phyloP scores from a whole-genome alignment of 805 yeast species.

The Kregervanrija fluxuum region DNA sequence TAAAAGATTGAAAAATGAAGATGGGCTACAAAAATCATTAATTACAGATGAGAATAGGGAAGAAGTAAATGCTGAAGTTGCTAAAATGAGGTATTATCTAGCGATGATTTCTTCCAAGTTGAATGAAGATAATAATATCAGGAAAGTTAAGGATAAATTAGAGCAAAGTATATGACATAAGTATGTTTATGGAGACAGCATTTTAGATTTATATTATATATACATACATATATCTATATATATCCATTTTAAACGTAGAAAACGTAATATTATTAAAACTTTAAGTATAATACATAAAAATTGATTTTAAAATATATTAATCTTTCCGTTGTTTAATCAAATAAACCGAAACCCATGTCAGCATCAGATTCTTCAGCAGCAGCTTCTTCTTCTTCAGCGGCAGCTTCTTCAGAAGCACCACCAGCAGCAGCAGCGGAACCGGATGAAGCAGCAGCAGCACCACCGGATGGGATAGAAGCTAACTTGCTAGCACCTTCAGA shows the following conservation, averaged over 20 bases:
- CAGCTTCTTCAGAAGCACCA: constrained; percentile 68
- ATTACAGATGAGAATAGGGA: constrained; percentile 8
- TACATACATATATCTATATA: too few relatives aligned
- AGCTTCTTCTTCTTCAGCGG: constrained; percentile 51
- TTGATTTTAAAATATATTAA: not conserved
- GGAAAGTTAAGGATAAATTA: not conserved
- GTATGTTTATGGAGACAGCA: too few relatives aligned
- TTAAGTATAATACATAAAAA: not conserved
- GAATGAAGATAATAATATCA: not conserved
- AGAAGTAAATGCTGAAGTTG: constrained; percentile 15
- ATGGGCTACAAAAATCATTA: not conserved
- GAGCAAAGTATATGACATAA: not conserved
- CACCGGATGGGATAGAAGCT: constrained; percentile 97
- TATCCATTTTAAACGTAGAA: too few relatives aligned
- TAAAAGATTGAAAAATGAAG: constrained; percentile 6
- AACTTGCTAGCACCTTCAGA: constrained; percentile 94
- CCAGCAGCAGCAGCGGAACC: constrained; percentile 67
- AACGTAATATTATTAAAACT: not conserved
- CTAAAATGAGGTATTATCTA: constrained; percentile 10
- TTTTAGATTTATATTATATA: too few relatives aligned
- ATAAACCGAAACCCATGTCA: constrained; percentile 63
- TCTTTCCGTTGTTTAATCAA: constrained; percentile 24
- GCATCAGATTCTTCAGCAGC: constrained; percentile 56
- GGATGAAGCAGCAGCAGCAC: constrained; percentile 83
- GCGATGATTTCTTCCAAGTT: not conserved